phyloP scores from a whole-genome alignment of 2,329 filamentous ascomycete genomes.

The Trichoderma aggressivum region DNA sequence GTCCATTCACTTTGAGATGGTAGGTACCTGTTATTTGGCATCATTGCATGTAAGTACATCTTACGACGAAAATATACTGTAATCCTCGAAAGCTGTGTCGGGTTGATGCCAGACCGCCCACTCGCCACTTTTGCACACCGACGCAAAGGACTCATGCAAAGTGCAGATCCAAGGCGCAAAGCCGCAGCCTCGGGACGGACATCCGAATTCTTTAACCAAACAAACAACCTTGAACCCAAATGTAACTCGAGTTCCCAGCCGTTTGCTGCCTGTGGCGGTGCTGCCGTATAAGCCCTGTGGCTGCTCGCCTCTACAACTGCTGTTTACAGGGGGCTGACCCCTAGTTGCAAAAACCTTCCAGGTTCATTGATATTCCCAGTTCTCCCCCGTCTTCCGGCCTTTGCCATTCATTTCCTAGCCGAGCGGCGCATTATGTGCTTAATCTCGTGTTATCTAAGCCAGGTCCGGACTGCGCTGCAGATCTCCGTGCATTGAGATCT shows the following conservation, averaged over 20 bases:
- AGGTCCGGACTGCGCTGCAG: background rate
- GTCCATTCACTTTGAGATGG: background rate
- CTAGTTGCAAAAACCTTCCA: background rate
- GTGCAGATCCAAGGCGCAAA: background rate
- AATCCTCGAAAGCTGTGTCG: background rate
- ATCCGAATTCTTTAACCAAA: background rate
- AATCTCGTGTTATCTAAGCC: background rate
- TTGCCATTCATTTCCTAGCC: background rate
- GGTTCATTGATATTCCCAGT: background rate
- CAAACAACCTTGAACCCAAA: background rate
- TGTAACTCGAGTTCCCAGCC: background rate
- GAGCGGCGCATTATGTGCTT: background rate
- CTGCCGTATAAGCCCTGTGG: background rate
- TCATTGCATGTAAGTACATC: background rate
- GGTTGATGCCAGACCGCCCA: background rate
- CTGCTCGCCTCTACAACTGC: background rate
- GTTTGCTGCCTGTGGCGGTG: conserved; percentile 5
- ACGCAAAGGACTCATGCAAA: background rate
- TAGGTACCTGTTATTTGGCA: too few relatives aligned
- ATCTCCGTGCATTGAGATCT: conserved; percentile 11
- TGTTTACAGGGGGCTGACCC: background rate
- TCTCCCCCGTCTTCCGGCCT: background rate
- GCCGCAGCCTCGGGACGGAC: background rate
- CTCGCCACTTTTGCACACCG: background rate
- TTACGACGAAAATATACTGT: background rate